Evolutionary conservation across 2,329 filamentous ascomycete species (phyloP).

Genomic region (Botrytis pseudocinerea): DNA sequence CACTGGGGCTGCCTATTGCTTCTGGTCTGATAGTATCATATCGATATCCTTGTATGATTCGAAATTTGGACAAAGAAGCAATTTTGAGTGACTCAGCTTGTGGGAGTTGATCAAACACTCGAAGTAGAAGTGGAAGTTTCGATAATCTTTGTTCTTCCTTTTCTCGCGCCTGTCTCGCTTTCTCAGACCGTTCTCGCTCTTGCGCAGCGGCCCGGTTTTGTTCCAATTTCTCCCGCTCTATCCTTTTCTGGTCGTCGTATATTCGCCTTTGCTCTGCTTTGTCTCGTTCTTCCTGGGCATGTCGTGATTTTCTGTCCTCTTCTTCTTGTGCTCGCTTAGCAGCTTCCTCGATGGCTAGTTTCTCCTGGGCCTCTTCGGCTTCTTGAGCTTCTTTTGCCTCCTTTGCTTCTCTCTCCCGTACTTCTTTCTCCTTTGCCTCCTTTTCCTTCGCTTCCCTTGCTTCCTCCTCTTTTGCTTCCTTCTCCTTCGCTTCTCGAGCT

Average conservation of each 20-base stretch:
- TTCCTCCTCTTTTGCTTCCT: constrained; percentile 41
- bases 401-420: constrained; percentile 29
- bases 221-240: constrained; percentile 44
- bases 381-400: constrained; percentile 29
- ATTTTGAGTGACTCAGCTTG: constrained; percentile 54
- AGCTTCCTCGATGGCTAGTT: constrained; percentile 39
- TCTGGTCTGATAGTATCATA: constrained; percentile 62
- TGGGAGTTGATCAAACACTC: constrained; percentile 57
- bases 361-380: constrained; percentile 36
- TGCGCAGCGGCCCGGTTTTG: constrained; percentile 36
- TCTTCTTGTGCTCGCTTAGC: constrained; percentile 38
- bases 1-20: constrained; percentile 53
- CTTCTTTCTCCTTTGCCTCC: constrained; percentile 24
- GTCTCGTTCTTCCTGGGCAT: constrained; percentile 36
- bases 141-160: constrained; percentile 55
- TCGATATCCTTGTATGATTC: constrained; percentile 59
- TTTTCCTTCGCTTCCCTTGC: constrained; percentile 33
- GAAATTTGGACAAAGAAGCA: constrained; percentile 54
- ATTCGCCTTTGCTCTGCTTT: constrained; percentile 43
- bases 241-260: constrained; percentile 40
- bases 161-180: constrained; percentile 51
- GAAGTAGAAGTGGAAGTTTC: constrained; percentile 60
- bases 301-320: constrained; percentile 35
- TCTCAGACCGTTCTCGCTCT: constrained; percentile 52
- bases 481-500: constrained; percentile 37